phyloP scores from a whole-genome alignment of 2,329 filamentous ascomycete species.

The Aspergillus piperis region DNA sequence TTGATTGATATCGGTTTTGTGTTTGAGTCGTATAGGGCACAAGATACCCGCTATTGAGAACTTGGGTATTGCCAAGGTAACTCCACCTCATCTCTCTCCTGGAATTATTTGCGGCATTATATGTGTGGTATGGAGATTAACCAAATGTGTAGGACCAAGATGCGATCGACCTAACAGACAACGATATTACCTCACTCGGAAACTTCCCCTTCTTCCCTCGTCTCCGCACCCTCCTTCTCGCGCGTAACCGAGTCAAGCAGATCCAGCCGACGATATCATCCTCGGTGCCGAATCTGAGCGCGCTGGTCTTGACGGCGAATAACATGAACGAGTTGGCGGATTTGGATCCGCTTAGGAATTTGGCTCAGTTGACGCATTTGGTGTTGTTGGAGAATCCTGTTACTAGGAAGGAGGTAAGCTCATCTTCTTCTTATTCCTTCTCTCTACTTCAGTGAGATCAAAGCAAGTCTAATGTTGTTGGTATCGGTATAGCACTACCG shows the following conservation, averaged over 20 bases:
- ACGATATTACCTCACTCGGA: conserved; percentile 84
- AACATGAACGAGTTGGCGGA: conserved; percentile 82
- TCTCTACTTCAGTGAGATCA: not conserved
- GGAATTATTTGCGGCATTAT: too few relatives aligned
- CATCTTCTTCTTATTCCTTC: not conserved
- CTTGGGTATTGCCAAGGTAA: conserved; percentile 86
- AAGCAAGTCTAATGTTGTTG: not conserved
- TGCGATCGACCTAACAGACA: conserved; percentile 97
- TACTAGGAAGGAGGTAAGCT: conserved; percentile 80
- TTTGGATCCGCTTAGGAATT: conserved; percentile 73
- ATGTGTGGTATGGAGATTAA: not conserved
- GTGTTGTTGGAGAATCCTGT: conserved; percentile 86
- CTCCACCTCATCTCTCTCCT: not conserved
- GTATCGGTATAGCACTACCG: conserved; percentile 71
- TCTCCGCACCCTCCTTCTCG: conserved; percentile 82
- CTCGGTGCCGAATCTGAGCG: conserved; percentile 78
- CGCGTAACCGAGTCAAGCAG: conserved; percentile 80
- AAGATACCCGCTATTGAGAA: conserved; percentile 98
- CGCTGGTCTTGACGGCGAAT: conserved; percentile 81
- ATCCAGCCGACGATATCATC: conserved; percentile 76
- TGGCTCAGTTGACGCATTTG: conserved; percentile 74
- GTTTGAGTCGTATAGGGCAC: conserved; percentile 70
- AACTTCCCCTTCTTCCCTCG: conserved; percentile 93
- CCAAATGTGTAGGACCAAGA: conserved; percentile 73
- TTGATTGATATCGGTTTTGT: conserved; percentile 76